Conservation (phyloP, 2,329 filamentous ascomycete species). For the Herpotrichia juniperi region DNA sequence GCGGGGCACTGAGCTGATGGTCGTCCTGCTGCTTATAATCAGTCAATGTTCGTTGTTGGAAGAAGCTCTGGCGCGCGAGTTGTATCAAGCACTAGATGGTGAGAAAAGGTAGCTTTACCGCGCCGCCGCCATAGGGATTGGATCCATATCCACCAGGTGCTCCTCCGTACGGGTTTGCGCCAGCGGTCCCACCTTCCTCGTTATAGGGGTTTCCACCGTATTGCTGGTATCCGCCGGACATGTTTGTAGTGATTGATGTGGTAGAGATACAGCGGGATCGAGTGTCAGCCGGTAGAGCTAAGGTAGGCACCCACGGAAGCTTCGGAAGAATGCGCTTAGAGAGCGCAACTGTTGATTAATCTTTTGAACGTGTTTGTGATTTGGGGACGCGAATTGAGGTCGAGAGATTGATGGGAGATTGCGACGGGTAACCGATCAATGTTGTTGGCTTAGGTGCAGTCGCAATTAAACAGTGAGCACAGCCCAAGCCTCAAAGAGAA, state of each 20-base stretch:
- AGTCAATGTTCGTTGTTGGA: background rate
- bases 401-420: background rate
- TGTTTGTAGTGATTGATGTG: background rate
- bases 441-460: background rate
- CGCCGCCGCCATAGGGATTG: slow-evolving; percentile 32
- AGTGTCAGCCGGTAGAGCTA: background rate
- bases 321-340: background rate
- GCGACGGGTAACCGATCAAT: background rate
- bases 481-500: slow-evolving; percentile 2
- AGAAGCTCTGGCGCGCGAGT: background rate
- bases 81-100: slow-evolving; percentile 9
- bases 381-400: background rate
- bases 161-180: slow-evolving; percentile 47
- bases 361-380: background rate
- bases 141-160: slow-evolving; percentile 31
- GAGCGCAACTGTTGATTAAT: background rate
- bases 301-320: background rate
- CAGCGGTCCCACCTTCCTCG: slow-evolving; percentile 40
- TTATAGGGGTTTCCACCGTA: slow-evolving; percentile 68
- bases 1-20: slow-evolving; percentile 32
- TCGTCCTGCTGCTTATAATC: slow-evolving; percentile 27
- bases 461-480: background rate
- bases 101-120: slow-evolving; percentile 13
- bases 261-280: background rate
- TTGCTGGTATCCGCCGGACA: slow-evolving; percentile 58